Evolutionary conservation across 139 green algal species (phyloP), one percentile per base, ranked within the genome.

Genomic region (Asterochloris sp.): DNA sequence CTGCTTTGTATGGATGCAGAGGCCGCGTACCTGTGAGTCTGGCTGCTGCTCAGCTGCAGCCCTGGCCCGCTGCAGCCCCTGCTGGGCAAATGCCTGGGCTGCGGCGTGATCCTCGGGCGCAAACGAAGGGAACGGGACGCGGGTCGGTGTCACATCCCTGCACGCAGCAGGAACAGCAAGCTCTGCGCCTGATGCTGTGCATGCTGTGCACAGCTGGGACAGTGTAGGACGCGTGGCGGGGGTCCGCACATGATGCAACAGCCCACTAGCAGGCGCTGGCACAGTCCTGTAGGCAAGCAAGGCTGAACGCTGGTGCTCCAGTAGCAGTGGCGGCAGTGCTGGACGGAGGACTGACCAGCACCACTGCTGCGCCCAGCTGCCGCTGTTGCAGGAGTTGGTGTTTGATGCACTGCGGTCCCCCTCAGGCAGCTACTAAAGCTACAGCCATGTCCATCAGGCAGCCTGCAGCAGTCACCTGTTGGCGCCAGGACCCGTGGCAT

Each of bases 401-500:
- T 24, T 10, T 62, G 1, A 15, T 19, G n/a, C 69, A n/a, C 24
- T 54, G 69, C n/a, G 10, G 19, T 1, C 10, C 16, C 26, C 2
- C 15, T 27, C 15, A 73, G 28, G 26, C 19, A 13, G 54, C 15
- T 29, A 0, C n/a, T 13, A 0, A 10, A 23, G 63, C 63, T 63
- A 64, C n/a, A 81, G 26, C n/a, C 26, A 81, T 66, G 9, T n/a
- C 19, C 24, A 24, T 0, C 16, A 1, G 13, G 16, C 19, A 38
- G 69, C 24, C 23, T 54, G 69, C 11, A 79, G 28, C 29, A 67
- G 74, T 69, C 27, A 83, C 84, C 84, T 82, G 60, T 87, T 87
- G 10, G 74, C 84, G 19, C 84, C 79, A 13, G 84, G 84, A 11
- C 88, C 86, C 15, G 86, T 62, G 12, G 85, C 73, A 81, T 91